These are phyloP conservation scores for Clonostachys sp. DNA, from an alignment of 2,329 filamentous ascomycete species.

Conservation along the genomic window DNA sequence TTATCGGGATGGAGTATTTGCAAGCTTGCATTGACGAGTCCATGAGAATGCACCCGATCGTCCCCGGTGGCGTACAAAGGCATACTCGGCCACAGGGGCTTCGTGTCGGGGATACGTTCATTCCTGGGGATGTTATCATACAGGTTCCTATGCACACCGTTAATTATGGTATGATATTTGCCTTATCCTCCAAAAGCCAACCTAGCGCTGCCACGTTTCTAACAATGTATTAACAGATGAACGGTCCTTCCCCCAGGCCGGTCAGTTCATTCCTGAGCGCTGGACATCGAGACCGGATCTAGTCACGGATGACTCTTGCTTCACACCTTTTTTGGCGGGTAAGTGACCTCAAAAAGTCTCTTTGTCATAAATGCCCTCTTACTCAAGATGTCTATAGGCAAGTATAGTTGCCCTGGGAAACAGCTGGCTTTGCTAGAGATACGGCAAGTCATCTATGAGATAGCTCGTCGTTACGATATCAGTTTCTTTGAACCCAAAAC, in stretches of 20 bases:
- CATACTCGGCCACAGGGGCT: constrained; percentile 27
- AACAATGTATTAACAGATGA: constrained; percentile 4
- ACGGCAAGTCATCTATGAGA: constrained; percentile 1
- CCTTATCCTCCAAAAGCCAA: not conserved
- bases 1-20: constrained; percentile 5
- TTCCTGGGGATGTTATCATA: constrained; percentile 27
- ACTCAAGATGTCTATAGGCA: constrained; percentile 9
- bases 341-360: no score
- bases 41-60: constrained; percentile 24
- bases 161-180: not conserved
- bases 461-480: not conserved
- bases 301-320: constrained; percentile 12
- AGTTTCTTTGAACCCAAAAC: not conserved
- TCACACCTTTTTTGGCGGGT: constrained; percentile 13
- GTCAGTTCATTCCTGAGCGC: constrained; percentile 24
- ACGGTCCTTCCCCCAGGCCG: constrained; percentile 6
- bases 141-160: constrained; percentile 14
- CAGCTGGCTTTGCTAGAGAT: constrained; percentile 26
- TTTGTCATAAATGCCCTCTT: no score
- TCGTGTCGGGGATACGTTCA: constrained; percentile 18
- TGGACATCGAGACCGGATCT: constrained; percentile 22
- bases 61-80: constrained; percentile 21
- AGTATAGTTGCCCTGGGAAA: constrained; percentile 26
- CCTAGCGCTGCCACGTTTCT: no score
- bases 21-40: constrained; percentile 30